Evolutionary conservation across 2,329 filamentous ascomycete species (phyloP).

Genomic region (Ascochyta fabae): DNA sequence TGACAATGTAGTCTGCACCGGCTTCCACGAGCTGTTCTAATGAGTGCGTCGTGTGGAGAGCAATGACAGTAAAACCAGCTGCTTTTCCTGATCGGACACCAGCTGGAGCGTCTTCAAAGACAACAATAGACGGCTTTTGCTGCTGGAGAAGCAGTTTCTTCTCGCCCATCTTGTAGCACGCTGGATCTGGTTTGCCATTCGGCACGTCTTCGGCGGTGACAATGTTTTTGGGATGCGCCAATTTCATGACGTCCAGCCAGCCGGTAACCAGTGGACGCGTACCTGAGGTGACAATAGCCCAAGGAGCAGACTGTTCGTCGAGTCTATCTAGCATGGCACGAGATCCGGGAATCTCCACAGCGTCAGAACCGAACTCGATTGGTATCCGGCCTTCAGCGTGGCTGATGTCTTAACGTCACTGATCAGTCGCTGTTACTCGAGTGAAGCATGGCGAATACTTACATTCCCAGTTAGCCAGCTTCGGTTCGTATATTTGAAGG

Average conservation of each 20-base stretch:
- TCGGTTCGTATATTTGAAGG: conserved; percentile 77
- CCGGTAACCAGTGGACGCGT: conserved; percentile 57
- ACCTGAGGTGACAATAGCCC: conserved; percentile 76
- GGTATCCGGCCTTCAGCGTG: conserved; percentile 81
- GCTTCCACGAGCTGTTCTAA: conserved; percentile 73
- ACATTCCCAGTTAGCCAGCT: conserved; percentile 94
- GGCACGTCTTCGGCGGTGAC: conserved; percentile 59
- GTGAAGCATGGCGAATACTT: conserved; percentile 45
- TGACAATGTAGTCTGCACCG: conserved; percentile 86
- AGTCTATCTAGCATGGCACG: conserved; percentile 72
- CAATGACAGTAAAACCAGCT: conserved; percentile 84
- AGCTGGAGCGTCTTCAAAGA: conserved; percentile 88
- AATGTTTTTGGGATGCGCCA: conserved; percentile 55
- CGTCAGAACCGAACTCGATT: conserved; percentile 75
- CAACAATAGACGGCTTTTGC: conserved; percentile 63
- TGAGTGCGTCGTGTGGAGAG: conserved; percentile 83
- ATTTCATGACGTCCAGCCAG: conserved; percentile 58
- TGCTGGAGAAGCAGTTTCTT: conserved; percentile 50
- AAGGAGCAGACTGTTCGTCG: conserved; percentile 68
- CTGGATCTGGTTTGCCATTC: conserved; percentile 59
- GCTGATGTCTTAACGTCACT: conserved; percentile 71
- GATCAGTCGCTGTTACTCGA: conserved; percentile 7
- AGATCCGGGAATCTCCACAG: conserved; percentile 84
- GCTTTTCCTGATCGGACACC: conserved; percentile 84
- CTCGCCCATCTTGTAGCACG: conserved; percentile 55